phyloP scores from a whole-genome alignment of 768 basidiomycete genomes.

The Rubroboletus satanas region DNA sequence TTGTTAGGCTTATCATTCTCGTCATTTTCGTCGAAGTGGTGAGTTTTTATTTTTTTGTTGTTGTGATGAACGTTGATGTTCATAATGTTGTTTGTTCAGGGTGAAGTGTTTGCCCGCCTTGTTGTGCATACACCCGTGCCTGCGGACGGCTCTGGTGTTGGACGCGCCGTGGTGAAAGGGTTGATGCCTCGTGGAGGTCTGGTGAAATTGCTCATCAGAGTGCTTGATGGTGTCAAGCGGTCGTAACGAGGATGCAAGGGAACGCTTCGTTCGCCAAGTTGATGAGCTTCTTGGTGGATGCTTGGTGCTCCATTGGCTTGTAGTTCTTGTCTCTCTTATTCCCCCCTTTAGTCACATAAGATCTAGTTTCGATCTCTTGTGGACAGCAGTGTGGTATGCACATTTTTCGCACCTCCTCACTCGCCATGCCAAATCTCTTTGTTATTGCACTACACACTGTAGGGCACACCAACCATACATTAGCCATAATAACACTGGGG shows the following conservation, averaged over 20 bases:
- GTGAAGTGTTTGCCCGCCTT: constrained; percentile 77
- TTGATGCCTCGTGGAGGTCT: constrained; percentile 26
- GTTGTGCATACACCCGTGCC: constrained; percentile 49
- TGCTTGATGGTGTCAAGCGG: constrained; percentile 14
- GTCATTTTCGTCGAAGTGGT: constrained; percentile 88
- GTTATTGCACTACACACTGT: background rate
- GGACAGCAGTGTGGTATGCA: background rate
- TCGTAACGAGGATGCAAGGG: background rate
- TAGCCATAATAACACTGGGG: background rate
- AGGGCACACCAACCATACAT: background rate
- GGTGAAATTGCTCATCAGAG: constrained; percentile 18
- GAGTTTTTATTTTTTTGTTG: constrained; percentile 20
- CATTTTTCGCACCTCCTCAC: background rate
- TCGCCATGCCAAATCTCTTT: background rate
- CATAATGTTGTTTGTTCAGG: constrained; percentile 40
- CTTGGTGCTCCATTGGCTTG: background rate
- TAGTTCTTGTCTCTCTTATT: background rate
- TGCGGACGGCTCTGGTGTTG: background rate
- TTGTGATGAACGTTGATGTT: background rate
- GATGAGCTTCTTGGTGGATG: background rate
- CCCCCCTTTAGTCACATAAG: background rate
- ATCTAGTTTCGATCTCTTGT: background rate
- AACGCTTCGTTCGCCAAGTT: background rate
- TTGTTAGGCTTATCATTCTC: constrained; percentile 76
- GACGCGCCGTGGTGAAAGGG: constrained; percentile 2